Percentiles rank a stretch among this genome's conserved stretches.
Conservation (phyloP, 2,329 filamentous ascomycete genomes). For the Botrytis byssoidea region DNA sequence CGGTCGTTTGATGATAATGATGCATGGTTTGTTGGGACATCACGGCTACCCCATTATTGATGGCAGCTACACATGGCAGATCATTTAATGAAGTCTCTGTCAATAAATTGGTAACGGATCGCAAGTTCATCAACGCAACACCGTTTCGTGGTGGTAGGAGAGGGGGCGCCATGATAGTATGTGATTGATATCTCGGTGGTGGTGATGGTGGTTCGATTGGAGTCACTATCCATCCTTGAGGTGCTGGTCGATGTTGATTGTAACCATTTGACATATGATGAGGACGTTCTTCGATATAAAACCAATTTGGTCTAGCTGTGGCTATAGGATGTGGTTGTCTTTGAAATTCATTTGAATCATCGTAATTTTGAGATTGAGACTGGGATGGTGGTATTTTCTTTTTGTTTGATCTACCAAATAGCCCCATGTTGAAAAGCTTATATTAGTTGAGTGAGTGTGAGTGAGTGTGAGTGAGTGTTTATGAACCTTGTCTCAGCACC, state of each 20-base stretch:
- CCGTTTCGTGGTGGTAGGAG: constrained; percentile 25
- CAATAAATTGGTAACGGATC: constrained; percentile 39
- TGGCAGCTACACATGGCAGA: constrained; percentile 39
- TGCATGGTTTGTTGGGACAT: constrained; percentile 47
- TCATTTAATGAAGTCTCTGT: constrained; percentile 40
- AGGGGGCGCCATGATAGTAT: constrained; percentile 17
- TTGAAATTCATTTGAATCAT: neutral
- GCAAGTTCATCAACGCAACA: constrained; percentile 29
- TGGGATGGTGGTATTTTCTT: constrained; percentile 25
- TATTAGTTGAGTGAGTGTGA: too few species aligned
- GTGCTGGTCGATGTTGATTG: constrained; percentile 10
- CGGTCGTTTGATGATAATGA: constrained; percentile 47
- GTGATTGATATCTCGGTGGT: constrained; percentile 13
- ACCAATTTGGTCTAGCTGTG: neutral
- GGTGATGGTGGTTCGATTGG: constrained; percentile 18
- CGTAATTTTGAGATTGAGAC: constrained; percentile 23
- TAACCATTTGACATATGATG: constrained; percentile 13
- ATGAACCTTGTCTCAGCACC: neutral
- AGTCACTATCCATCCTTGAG: constrained; percentile 28
- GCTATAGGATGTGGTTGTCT: neutral
- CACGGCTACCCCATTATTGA: constrained; percentile 46
- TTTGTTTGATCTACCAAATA: constrained; percentile 37
- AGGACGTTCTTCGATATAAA: constrained; percentile 12
- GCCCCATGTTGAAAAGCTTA: constrained; percentile 29
- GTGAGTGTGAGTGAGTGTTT: neutral